phyloP scores from a whole-genome alignment of 2,329 filamentous ascomycete genomes.

The Fusarium buharicum region DNA sequence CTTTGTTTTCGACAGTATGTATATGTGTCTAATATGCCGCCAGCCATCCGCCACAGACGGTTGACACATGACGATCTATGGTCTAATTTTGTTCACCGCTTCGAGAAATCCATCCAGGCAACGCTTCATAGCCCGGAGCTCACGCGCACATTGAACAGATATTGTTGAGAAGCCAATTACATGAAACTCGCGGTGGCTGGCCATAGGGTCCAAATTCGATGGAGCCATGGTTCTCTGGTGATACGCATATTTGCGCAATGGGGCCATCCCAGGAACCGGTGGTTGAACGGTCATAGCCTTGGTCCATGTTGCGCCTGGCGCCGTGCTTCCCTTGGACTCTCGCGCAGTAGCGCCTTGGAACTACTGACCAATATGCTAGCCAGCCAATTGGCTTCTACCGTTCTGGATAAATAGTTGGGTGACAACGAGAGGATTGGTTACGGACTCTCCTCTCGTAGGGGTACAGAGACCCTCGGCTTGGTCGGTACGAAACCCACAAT shows the following conservation, averaged over 20 bases:
- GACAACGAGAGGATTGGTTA: not conserved
- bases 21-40: slow-evolving; percentile 2
- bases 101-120: slow-evolving; percentile 14
- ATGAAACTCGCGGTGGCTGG: slow-evolving; percentile 21
- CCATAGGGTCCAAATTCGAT: slow-evolving; percentile 23
- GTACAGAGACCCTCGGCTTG: slow-evolving; percentile 20
- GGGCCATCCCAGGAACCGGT: slow-evolving; percentile 26
- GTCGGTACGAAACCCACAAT: slow-evolving; percentile 27
- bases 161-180: slow-evolving; percentile 20
- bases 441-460: not conserved
- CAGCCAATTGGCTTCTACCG: slow-evolving; percentile 17
- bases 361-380: slow-evolving; percentile 9
- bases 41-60: slow-evolving; percentile 27
- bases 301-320: slow-evolving; percentile 24
- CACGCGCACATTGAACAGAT: slow-evolving; percentile 20
- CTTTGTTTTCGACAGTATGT: slow-evolving; percentile 13
- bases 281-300: slow-evolving; percentile 15
- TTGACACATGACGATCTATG: slow-evolving; percentile 38
- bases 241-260: slow-evolving; percentile 13
- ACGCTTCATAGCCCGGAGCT: slow-evolving; percentile 21
- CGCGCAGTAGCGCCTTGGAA: slow-evolving; percentile 20
- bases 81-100: slow-evolving; percentile 41
- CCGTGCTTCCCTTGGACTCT: slow-evolving; percentile 26
- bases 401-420: slow-evolving; percentile 7
- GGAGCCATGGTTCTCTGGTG: slow-evolving; percentile 15